phyloP scores from a whole-genome alignment of 179 eudicot genomes.

The Pouteria campechiana region DNA sequence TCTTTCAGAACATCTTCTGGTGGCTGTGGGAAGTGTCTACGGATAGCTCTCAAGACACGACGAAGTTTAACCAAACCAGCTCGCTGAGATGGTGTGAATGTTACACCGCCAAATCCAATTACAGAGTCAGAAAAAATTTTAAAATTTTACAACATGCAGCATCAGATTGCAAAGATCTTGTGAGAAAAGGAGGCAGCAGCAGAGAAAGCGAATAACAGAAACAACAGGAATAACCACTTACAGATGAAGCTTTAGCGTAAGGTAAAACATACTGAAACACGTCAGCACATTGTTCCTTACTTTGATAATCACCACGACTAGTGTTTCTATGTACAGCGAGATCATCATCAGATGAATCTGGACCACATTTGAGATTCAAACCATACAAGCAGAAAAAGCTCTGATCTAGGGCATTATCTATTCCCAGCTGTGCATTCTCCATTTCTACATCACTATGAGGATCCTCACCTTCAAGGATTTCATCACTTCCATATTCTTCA shows the following conservation, averaged over 20 bases:
- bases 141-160: too few species aligned
- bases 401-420: conserved; percentile 92
- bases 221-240: conserved; percentile 31
- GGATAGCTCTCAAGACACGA: conserved; percentile 90
- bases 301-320: conserved; percentile 90
- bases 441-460: conserved; percentile 69
- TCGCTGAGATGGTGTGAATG: conserved; percentile 37
- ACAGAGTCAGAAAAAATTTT: not conserved
- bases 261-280: conserved; percentile 94
- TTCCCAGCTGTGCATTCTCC: conserved; percentile 82
- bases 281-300: conserved; percentile 99
- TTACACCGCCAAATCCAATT: conserved; percentile 6
- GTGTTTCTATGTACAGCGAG: conserved; percentile 72
- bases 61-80: conserved; percentile 84
- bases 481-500: conserved; percentile 27
- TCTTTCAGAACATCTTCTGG: conserved; percentile 64
- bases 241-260: conserved; percentile 94
- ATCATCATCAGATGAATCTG: conserved; percentile 88
- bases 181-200: not conserved
- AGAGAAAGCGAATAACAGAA: not conserved
- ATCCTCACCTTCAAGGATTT: conserved; percentile 16
- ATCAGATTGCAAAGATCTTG: not conserved
- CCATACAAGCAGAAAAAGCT: conserved; percentile 96
- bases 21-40: conserved; percentile 92
- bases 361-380: conserved; percentile 74